Conservation (phyloP, 2,329 filamentous ascomycete genomes). For the Penicillium sp. region DNA sequence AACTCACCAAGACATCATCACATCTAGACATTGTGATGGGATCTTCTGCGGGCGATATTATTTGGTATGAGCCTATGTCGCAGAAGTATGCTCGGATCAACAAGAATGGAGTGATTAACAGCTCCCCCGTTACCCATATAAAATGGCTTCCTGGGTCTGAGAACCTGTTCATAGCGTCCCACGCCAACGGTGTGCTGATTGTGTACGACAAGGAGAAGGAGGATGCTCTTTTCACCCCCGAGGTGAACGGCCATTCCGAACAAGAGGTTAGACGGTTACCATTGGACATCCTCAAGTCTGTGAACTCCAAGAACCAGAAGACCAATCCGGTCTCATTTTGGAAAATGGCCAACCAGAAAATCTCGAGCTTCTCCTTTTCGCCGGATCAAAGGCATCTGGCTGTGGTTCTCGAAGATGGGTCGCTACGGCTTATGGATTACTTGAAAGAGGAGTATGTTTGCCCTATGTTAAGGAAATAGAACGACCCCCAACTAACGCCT, state of each 20-base stretch:
- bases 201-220: slow-evolving; percentile 99
- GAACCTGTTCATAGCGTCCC: slow-evolving; percentile 84
- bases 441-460: slow-evolving; percentile 74
- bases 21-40: slow-evolving; percentile 94
- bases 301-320: slow-evolving; percentile 91
- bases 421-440: slow-evolving; percentile 86
- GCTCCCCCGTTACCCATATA: slow-evolving; percentile 80
- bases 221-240: slow-evolving; percentile 73
- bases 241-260: slow-evolving; percentile 45
- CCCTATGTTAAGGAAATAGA: neutral
- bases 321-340: slow-evolving; percentile 87
- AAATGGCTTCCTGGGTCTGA: slow-evolving; percentile 93
- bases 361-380: slow-evolving; percentile 89
- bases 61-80: slow-evolving; percentile 97
- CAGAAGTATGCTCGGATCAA: slow-evolving; percentile 95
- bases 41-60: slow-evolving; percentile 93
- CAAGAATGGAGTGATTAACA: slow-evolving; percentile 92
- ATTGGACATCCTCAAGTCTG: slow-evolving; percentile 81
- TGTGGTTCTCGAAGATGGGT: slow-evolving; percentile 87
- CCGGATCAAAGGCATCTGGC: slow-evolving; percentile 84
- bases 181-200: slow-evolving; percentile 85
- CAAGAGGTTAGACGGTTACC: slow-evolving; percentile 30
- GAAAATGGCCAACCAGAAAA: slow-evolving; percentile 86
- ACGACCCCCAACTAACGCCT: slow-evolving; percentile 4
- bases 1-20: slow-evolving; percentile 70